A percentile compares a stretch with the other conserved stretches of the same genome.
Evolutionary conservation across 306 rosid genomes (phyloP).

Genomic region (Mucuna pruriens): DNA sequence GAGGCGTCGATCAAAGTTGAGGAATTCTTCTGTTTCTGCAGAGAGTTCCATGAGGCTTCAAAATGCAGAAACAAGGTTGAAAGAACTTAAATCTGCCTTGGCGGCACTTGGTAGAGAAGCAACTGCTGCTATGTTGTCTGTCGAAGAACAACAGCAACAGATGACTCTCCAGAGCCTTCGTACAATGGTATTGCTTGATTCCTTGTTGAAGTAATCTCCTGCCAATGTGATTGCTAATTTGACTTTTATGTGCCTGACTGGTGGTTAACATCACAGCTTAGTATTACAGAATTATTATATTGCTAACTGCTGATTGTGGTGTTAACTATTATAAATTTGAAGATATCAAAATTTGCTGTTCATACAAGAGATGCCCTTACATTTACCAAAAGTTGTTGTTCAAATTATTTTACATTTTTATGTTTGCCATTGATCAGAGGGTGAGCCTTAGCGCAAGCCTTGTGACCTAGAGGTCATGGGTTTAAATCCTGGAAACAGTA

Average conservation of each 20-base stretch:
- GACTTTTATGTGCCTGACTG: conserved; percentile 7
- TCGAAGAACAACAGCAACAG: conserved; percentile 88
- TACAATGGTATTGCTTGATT: conserved; percentile 68
- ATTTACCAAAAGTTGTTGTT: not conserved
- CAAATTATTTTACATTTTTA: not conserved
- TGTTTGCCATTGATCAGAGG: not conserved
- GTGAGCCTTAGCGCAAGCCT: not conserved
- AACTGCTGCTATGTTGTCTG: conserved; percentile 84
- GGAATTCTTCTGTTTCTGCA: conserved; percentile 71
- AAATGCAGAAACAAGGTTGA: conserved; percentile 79
- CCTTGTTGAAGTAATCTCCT: conserved; percentile 13
- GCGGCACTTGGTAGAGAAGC: conserved; percentile 91
- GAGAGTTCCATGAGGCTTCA: conserved; percentile 81
- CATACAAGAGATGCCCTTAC: not conserved
- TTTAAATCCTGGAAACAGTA: not conserved
- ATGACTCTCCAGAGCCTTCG: conserved; percentile 72
- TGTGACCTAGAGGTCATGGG: not conserved
- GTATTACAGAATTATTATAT: not conserved
- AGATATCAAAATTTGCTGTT: conserved; percentile 11
- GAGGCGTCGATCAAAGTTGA: conserved; percentile 85
- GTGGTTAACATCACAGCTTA: not conserved
- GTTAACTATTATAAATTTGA: not conserved
- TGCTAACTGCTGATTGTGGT: not conserved
- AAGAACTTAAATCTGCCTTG: conserved; percentile 83
- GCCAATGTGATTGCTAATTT: conserved; percentile 22